These are phyloP conservation scores for Verticillium tricorpus DNA, from an alignment of 2,329 filamentous ascomycete genomes.

Conservation along the genomic window DNA sequence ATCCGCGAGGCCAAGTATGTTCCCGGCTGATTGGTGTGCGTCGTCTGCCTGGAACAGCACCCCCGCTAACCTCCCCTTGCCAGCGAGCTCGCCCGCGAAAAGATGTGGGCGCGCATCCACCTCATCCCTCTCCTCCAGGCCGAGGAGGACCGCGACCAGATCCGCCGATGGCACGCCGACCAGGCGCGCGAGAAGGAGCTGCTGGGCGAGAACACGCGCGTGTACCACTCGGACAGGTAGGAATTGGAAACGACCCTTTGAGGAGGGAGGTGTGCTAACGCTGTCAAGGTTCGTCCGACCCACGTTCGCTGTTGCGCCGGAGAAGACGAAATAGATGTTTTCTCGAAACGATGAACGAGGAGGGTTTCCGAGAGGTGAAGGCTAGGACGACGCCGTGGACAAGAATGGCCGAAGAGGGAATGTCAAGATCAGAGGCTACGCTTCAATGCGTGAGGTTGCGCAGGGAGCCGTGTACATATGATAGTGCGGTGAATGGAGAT, in stretches of 20 bases:
- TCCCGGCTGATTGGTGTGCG: conserved; percentile 2
- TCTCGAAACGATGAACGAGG: background rate
- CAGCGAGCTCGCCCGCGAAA: conserved; percentile 92
- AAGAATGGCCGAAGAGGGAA: background rate
- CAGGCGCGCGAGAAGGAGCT: conserved; percentile 87
- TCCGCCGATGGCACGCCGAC: conserved; percentile 80
- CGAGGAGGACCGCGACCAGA: conserved; percentile 93
- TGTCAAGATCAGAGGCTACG: background rate
- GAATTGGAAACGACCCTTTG: conserved; percentile 23
- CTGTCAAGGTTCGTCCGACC: conserved; percentile 69
- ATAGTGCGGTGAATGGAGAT: background rate
- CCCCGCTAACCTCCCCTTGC: background rate
- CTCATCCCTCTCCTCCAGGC: conserved; percentile 91
- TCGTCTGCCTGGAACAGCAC: background rate
- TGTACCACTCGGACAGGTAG: conserved; percentile 87
- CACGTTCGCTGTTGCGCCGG: conserved; percentile 71
- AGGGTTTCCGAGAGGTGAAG: background rate
- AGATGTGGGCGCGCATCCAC: conserved; percentile 97
- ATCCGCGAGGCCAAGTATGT: conserved; percentile 88
- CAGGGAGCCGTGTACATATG: background rate
- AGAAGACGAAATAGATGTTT: conserved; percentile 28
- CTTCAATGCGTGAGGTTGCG: background rate
- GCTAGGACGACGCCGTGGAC: background rate
- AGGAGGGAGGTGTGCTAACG: background rate
- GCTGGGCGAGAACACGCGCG: conserved; percentile 74